These are phyloP conservation scores for Akanthomyces uredinophilus DNA, from an alignment of 2,329 filamentous ascomycete genomes.

Conservation along the genomic window DNA sequence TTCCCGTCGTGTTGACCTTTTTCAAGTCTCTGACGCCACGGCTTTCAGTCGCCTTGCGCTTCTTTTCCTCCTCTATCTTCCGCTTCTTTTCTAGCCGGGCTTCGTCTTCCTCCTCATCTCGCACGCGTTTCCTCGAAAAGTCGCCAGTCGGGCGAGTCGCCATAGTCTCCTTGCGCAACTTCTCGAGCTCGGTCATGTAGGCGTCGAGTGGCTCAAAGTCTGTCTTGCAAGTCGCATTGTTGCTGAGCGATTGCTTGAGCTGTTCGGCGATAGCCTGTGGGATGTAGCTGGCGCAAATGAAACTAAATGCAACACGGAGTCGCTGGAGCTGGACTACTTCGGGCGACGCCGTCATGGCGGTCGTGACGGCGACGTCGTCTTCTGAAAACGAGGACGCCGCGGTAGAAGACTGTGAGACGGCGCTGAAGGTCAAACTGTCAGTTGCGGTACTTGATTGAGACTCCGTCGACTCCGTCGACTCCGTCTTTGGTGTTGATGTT, in stretches of 20 bases:
- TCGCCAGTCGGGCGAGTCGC: slow-evolving; percentile 63
- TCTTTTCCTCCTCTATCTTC: slow-evolving; percentile 84
- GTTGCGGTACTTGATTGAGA: slow-evolving; percentile 39
- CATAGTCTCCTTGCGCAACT: slow-evolving; percentile 65
- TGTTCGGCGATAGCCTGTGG: slow-evolving; percentile 36
- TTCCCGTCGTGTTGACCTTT: slow-evolving; percentile 86
- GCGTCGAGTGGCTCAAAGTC: slow-evolving; percentile 68
- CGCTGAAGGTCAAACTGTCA: slow-evolving; percentile 29
- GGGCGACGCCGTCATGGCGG: slow-evolving; percentile 41
- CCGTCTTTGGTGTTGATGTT: slow-evolving; percentile 25
- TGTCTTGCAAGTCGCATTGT: slow-evolving; percentile 32
- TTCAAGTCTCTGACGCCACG: slow-evolving; percentile 72
- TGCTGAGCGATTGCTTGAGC: slow-evolving; percentile 38
- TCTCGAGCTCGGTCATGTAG: slow-evolving; percentile 62
- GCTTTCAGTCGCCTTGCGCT: slow-evolving; percentile 69
- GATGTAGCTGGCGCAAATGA: slow-evolving; percentile 60
- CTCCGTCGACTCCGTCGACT: slow-evolving; percentile 35
- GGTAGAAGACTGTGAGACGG: slow-evolving; percentile 38
- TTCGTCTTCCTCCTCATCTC: slow-evolving; percentile 63
- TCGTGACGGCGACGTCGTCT: slow-evolving; percentile 31
- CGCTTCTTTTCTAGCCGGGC: slow-evolving; percentile 72
- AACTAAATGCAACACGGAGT: slow-evolving; percentile 58
- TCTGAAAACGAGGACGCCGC: slow-evolving; percentile 39
- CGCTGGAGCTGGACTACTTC: slow-evolving; percentile 57
- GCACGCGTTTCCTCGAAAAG: slow-evolving; percentile 62